phyloP scores from a whole-genome alignment of 495 filamentous ascomycete species.

The Aspergillus hancockii region DNA sequence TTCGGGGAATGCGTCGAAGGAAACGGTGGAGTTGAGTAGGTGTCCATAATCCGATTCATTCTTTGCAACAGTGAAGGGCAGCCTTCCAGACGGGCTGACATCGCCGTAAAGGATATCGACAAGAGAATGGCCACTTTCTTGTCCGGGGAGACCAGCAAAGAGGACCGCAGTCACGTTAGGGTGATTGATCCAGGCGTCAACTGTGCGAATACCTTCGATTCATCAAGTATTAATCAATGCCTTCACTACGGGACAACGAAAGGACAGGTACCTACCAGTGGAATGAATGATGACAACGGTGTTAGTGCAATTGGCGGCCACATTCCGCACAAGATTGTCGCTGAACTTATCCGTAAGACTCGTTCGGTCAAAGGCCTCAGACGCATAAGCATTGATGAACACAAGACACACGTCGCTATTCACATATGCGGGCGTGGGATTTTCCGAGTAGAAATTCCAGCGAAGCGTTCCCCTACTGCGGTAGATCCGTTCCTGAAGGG shows the following conservation, averaged over 20 bases:
- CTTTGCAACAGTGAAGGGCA: slow-evolving; percentile 81
- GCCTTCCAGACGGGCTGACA: slow-evolving; percentile 70
- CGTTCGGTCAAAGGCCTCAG: slow-evolving; percentile 48
- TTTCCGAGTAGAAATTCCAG: slow-evolving; percentile 41
- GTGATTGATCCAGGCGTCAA: slow-evolving; percentile 47
- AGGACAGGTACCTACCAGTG: slow-evolving; percentile 25
- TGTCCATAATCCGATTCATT: slow-evolving; percentile 65
- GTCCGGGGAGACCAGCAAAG: slow-evolving; percentile 71
- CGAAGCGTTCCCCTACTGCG: slow-evolving; percentile 7
- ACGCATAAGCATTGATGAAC: slow-evolving; percentile 60
- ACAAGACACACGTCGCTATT: slow-evolving; percentile 59
- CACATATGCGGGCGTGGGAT: slow-evolving; percentile 29
- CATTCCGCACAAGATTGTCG: slow-evolving; percentile 55
- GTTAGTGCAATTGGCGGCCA: slow-evolving; percentile 57
- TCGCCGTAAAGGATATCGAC: slow-evolving; percentile 74
- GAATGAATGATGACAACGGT: slow-evolving; percentile 52
- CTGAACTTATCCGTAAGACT: slow-evolving; percentile 34
- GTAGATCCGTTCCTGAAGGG: slow-evolving; percentile 49
- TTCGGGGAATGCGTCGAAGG: slow-evolving; percentile 66
- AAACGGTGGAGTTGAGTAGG: slow-evolving; percentile 54
- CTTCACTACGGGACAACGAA: background rate
- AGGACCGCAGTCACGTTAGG: slow-evolving; percentile 71
- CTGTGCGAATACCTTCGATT: slow-evolving; percentile 36
- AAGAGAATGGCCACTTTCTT: slow-evolving; percentile 76
- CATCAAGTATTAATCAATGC: too few species aligned